Conservation (phyloP, 106 monocot species). For the Dioscorea alata region DNA sequence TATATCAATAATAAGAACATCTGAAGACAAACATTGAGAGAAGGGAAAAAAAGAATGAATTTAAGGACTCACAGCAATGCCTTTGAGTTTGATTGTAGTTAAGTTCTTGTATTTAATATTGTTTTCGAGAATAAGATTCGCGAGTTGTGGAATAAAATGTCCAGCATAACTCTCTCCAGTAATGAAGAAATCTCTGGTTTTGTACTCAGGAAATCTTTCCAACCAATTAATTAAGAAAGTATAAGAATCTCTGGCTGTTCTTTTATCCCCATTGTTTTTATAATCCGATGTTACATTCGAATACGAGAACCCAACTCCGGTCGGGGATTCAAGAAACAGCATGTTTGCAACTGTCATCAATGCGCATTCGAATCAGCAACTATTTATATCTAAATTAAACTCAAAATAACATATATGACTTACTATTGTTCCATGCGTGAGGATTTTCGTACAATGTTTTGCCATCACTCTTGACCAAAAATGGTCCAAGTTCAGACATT, state of each 20-base stretch:
- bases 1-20: background rate
- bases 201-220: slow-evolving; percentile 24
- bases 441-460: background rate
- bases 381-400: background rate
- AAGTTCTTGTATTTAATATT: background rate
- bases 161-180: slow-evolving; percentile 30
- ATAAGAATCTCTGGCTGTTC: slow-evolving; percentile 6
- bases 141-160: slow-evolving; percentile 16
- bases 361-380: background rate
- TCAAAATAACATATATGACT: background rate
- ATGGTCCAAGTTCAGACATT: slow-evolving; percentile 19
- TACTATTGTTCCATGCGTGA: slow-evolving; percentile 11
- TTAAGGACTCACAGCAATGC: slow-evolving; percentile 13
- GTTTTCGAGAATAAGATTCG: slow-evolving; percentile 3
- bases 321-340: slow-evolving; percentile 23
- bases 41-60: background rate
- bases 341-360: slow-evolving; percentile 21
- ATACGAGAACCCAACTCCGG: slow-evolving; percentile 24
- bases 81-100: slow-evolving; percentile 27
- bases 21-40: background rate
- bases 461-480: slow-evolving; percentile 7
- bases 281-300: slow-evolving; percentile 22
- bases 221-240: slow-evolving; percentile 19
- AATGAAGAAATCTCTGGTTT: slow-evolving; percentile 10
- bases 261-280: background rate